A percentile compares a stretch with the other conserved stretches of the same genome.
Conservation (phyloP, 1,284 basidiomycete species). For the Moesziomyces aphidis region DNA sequence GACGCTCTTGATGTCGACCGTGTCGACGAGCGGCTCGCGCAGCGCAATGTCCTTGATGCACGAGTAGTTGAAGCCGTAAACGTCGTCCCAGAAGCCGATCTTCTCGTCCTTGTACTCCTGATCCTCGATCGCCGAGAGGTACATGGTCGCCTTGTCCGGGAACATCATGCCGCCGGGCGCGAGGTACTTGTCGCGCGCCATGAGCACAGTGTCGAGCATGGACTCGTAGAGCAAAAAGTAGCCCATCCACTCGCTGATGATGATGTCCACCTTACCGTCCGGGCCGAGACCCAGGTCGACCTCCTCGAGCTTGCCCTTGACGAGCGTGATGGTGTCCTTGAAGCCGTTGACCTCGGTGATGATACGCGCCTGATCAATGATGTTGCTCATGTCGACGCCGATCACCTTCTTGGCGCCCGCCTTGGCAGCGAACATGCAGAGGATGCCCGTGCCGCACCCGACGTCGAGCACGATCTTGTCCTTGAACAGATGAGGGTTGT, state of each 20-base stretch:
- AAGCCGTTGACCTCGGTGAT: slow-evolving; percentile 97
- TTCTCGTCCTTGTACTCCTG: slow-evolving; percentile 99
- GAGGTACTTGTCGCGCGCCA: slow-evolving; percentile 96
- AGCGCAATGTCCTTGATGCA: slow-evolving; percentile 99
- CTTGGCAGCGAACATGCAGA: slow-evolving; percentile 99
- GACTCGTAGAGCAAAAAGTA: slow-evolving; percentile 87
- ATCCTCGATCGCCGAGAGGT: slow-evolving; percentile 97
- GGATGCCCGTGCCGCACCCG: slow-evolving; percentile 97
- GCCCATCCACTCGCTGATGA: slow-evolving; percentile 99
- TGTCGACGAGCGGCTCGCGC: slow-evolving; percentile 95
- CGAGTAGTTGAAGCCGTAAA: slow-evolving; percentile 99
- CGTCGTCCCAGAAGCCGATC: slow-evolving; percentile 96
- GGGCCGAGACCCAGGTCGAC: slow-evolving; percentile 71
- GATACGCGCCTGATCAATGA: slow-evolving; percentile 97
- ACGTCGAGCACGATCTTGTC: slow-evolving; percentile 84
- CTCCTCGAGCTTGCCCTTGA: slow-evolving; percentile 98
- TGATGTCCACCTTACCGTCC: slow-evolving; percentile 79
- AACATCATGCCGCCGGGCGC: slow-evolving; percentile 87
- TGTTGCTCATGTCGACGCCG: slow-evolving; percentile 98
- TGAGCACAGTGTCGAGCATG: slow-evolving; percentile 98
- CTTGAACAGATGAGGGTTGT: slow-evolving; percentile 95
- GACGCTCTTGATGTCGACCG: slow-evolving; percentile 73
- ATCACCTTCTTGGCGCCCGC: slow-evolving; percentile 92
- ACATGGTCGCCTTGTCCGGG: slow-evolving; percentile 93
- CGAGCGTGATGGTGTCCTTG: slow-evolving; percentile 88